A percentile compares a stretch with the other conserved stretches of the same genome.
These are phyloP conservation scores for Malus sieversii DNA, from an alignment of 306 rosid species.

Conservation along the genomic window DNA sequence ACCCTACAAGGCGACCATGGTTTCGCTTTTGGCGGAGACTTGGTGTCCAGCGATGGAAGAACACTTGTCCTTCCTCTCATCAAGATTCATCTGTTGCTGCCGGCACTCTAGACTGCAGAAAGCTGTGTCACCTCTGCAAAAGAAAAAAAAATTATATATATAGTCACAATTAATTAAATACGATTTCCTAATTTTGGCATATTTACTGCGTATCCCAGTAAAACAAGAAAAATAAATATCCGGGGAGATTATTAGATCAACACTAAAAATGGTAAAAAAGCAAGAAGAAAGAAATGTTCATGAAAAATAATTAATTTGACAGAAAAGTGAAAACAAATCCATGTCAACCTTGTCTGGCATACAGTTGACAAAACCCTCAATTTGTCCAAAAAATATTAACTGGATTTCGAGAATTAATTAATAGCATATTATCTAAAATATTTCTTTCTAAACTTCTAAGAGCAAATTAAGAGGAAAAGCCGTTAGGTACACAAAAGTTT, in stretches of 20 bases:
- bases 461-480: not conserved
- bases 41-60: constrained; percentile 25
- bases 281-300: not conserved
- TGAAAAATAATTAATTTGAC: not conserved
- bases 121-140: constrained; percentile 70
- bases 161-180: not conserved
- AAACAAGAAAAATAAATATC: not conserved
- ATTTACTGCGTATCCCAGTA: not conserved
- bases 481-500: not conserved
- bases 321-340: not conserved
- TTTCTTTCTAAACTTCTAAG: not conserved
- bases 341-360: not conserved
- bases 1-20: constrained; percentile 45
- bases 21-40: constrained; percentile 42
- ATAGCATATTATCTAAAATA: not conserved
- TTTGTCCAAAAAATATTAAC: not conserved
- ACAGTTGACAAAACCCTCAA: not conserved
- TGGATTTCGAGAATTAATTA: not conserved
- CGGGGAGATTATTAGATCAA: not conserved
- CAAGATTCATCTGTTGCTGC: constrained; percentile 72
- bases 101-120: constrained; percentile 93
- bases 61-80: constrained; percentile 67
- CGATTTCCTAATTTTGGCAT: not conserved
- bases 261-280: not conserved
- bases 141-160: not conserved